phyloP scores from a whole-genome alignment of 305 asterid species.

The Fraxinus albicans region DNA sequence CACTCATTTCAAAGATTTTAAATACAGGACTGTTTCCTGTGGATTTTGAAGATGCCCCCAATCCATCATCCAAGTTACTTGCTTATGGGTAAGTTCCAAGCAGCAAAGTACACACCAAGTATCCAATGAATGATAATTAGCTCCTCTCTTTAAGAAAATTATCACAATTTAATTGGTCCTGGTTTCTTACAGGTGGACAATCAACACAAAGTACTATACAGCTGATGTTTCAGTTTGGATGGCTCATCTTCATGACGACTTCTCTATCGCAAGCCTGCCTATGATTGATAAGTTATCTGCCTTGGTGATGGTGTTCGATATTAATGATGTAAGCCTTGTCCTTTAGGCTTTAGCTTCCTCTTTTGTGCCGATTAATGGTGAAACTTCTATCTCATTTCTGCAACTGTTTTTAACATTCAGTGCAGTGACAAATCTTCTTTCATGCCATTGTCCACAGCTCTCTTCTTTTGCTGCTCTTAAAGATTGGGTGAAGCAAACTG shows the following conservation, averaged over 20 bases:
- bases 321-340: slow-evolving; percentile 58
- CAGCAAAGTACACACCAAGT: not conserved
- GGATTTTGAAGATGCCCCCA: slow-evolving; percentile 65
- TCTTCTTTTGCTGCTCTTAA: slow-evolving; percentile 66
- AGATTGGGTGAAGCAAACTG: slow-evolving; percentile 68
- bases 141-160: slow-evolving; percentile 9
- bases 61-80: slow-evolving; percentile 49
- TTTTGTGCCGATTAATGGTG: not conserved
- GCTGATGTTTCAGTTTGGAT: slow-evolving; percentile 85
- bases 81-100: slow-evolving; percentile 62
- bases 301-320: slow-evolving; percentile 83
- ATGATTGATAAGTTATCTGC: slow-evolving; percentile 50
- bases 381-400: slow-evolving; percentile 1
- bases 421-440: slow-evolving; percentile 11
- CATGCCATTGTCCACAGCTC: slow-evolving; percentile 47
- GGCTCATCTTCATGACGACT: slow-evolving; percentile 61
- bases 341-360: slow-evolving; percentile 9
- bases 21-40: slow-evolving; percentile 60
- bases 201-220: slow-evolving; percentile 83
- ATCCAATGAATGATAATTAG: slow-evolving; percentile 5
- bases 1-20: slow-evolving; percentile 12
- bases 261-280: slow-evolving; percentile 48
- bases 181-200: slow-evolving; percentile 69
- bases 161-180: slow-evolving; percentile 14
- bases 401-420: slow-evolving; percentile 5